These are phyloP conservation scores for Erucastrum elatum DNA, from an alignment of 345 rosid species.

Conservation along the genomic window DNA sequence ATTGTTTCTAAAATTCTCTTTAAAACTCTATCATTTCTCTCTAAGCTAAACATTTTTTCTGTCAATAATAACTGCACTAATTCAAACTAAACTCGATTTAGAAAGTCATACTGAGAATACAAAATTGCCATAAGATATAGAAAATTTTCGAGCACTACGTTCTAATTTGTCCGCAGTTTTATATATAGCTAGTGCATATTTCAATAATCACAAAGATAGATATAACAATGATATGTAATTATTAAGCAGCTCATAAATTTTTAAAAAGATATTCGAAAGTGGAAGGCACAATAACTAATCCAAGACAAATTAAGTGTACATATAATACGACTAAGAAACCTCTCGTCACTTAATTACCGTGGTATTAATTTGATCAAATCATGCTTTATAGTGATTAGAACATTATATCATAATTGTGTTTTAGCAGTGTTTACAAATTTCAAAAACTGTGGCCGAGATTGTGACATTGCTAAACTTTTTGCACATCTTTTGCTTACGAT, in stretches of 20 bases:
- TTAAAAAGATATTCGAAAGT: too few relatives aligned
- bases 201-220: neutral
- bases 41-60: too few relatives aligned
- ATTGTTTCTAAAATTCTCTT: too few relatives aligned
- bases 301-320: neutral
- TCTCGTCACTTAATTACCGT: neutral
- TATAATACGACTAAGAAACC: neutral
- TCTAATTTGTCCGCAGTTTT: too few relatives aligned
- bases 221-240: slow-evolving; percentile 23
- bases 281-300: slow-evolving; percentile 33
- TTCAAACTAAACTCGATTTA: too few relatives aligned
- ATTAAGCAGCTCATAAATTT: slow-evolving; percentile 2
- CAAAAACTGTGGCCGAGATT: slow-evolving; percentile 35
- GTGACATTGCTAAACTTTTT: slow-evolving; percentile 29
- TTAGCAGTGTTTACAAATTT: neutral
- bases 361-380: slow-evolving; percentile 24
- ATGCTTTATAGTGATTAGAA: slow-evolving; percentile 31
- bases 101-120: too few relatives aligned
- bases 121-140: too few relatives aligned
- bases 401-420: slow-evolving; percentile 38
- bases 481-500: slow-evolving; percentile 11
- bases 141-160: too few relatives aligned
- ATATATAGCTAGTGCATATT: neutral
- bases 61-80: too few relatives aligned
- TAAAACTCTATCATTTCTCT: too few relatives aligned